Base-by-base conservation (phyloP, 345 rosid species). In the Heritiera littoralis region DNA sequence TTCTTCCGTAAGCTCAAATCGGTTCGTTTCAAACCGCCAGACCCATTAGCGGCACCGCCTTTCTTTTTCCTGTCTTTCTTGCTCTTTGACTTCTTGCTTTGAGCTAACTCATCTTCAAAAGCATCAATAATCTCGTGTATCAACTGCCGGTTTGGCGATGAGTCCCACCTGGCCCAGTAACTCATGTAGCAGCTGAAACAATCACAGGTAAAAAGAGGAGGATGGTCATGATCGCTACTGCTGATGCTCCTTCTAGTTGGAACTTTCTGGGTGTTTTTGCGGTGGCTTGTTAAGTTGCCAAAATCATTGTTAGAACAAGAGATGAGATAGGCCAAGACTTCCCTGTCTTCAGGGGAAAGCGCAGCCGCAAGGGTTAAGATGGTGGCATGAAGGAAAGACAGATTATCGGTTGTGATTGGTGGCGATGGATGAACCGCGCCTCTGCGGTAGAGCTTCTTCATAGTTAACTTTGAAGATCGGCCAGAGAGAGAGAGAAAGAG, bases 141-240 rank as follows among this genome's bases (percentile, higher is more conserved):
- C 18, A 91, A 88, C 74, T 94, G 88, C n/a, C 95, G 87, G 72
- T 87, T 91, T 4, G 95, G 93, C 2, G 98, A 94, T 11, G 87
- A 74, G 80, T 92, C 98, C 98, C 98, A 94, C 80, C 92, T 81
- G 74, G 85, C 88, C 97, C 98, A 94, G 83, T 87, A 94, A 77
- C 93, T 89, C 83, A 84, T 91, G 75, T 94, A 94, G 74, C 98
- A 94, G 78, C 87, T 77, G 70, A 94, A 94, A 46, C 98, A 92
- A 84, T 89, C 89, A 32, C 98, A 94, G 87, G 70, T 70, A 43
- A 94, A 94, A 45, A 79, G 66, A 43, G 93, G 89, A 2, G 90
- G 86, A 79, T 92, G 97, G 45, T 82, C 85, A 30, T 72, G 40
- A 35, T 32, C 70, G 1, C 48, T 48, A 4, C 56, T 58, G 43